phyloP scores from a whole-genome alignment of 139 green algal species.

The Zygnema cylindricum region DNA sequence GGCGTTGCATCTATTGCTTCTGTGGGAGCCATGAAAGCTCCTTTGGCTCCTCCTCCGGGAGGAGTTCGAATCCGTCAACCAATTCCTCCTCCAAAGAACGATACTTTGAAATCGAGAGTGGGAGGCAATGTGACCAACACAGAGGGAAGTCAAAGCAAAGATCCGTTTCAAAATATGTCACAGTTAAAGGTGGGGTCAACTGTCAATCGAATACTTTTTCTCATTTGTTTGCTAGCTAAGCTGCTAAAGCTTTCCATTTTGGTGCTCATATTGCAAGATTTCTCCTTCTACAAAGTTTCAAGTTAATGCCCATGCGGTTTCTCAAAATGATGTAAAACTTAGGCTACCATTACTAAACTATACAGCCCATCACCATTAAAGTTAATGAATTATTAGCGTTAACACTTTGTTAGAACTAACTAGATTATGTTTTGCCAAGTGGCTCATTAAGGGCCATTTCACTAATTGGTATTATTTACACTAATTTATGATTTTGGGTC shows the following conservation, averaged over 20 bases:
- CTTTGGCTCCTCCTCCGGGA: conserved; percentile 1
- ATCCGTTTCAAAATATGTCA: background rate
- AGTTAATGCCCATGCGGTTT: background rate
- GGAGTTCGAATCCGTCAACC: background rate
- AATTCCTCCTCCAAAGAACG: background rate
- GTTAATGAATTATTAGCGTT: no score
- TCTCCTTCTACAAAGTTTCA: background rate
- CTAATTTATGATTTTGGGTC: no score
- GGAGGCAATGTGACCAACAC: background rate
- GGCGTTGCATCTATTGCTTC: background rate
- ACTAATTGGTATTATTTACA: no score
- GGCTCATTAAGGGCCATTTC: background rate
- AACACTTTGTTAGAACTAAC: no score
- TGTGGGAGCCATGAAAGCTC: background rate
- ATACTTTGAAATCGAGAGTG: background rate
- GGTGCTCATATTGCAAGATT: background rate
- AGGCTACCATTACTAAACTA: background rate
- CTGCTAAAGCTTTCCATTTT: background rate
- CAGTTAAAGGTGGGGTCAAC: background rate
- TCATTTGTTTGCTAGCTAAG: background rate
- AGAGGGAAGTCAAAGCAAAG: background rate
- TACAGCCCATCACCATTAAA: no score
- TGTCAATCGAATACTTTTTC: background rate
- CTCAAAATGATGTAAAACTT: background rate
- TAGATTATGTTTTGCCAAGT: no score